A percentile compares a stretch with the other conserved stretches of the same genome.
phyloP scores from a whole-genome alignment of 129 eudicot species.

The Centella asiatica region DNA sequence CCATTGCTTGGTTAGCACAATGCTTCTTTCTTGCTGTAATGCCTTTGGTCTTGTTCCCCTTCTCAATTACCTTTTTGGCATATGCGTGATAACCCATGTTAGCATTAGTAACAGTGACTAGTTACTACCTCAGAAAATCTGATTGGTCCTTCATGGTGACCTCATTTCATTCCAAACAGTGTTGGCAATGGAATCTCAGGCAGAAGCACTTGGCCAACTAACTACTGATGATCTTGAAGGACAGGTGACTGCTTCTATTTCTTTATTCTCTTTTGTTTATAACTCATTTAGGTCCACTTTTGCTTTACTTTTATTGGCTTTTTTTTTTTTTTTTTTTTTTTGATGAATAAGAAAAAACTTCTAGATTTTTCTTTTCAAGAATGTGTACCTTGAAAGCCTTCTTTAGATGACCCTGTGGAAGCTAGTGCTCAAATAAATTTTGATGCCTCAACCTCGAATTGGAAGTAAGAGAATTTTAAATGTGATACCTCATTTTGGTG shows the following conservation, averaged over 20 bases:
- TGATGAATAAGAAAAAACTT: no score
- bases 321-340: neutral
- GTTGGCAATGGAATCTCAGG: conserved; percentile 36
- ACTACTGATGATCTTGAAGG: conserved; percentile 32
- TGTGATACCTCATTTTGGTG: no score
- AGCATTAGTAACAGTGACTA: neutral
- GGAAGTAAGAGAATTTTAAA: no score
- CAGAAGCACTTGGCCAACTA: conserved; percentile 28
- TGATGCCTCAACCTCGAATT: no score
- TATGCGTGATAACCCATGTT: neutral
- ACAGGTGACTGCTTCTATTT: conserved; percentile 14
- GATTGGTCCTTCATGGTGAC: neutral
- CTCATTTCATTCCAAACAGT: conserved; percentile 11
- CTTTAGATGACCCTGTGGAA: no score
- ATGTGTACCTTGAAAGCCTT: no score
- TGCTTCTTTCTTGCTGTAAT: no score
- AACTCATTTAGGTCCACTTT: neutral
- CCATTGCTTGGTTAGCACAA: no score
- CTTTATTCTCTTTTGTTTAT: neutral
- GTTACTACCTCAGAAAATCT: neutral
- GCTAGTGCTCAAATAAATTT: no score
- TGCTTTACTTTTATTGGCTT: neutral
- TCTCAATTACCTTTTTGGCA: neutral
- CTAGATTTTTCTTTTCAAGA: no score
- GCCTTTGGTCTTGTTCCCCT: no score